Base-by-base conservation (phyloP, 805 yeast genomes). In the Ascoidea asiatica region DNA sequence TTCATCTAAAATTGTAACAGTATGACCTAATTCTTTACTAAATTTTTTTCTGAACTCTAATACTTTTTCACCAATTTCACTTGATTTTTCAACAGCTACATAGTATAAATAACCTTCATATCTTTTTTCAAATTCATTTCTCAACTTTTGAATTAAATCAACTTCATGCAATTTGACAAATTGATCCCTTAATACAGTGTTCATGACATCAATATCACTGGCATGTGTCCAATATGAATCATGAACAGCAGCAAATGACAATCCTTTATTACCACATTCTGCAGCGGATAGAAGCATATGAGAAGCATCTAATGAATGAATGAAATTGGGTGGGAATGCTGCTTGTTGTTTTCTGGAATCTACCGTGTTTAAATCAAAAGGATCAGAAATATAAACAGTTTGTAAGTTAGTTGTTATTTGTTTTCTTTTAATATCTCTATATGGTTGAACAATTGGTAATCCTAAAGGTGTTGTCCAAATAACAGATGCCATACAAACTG, bases 221-320 rank as follows among this genome's bases (percentile, higher is more conserved):
- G 98, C 97, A 59, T 92, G 97, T 0, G 97, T 88, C 98, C 98
- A 90, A 60, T 85, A 90, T 0, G 97, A 90, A 60, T 90, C 98
- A 62, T 90, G 98, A 20, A 90, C 98, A 0, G 97, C 79, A 0
- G 97, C 96, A 69, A 92, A 90, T 11, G 77, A 67, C 42, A 92
- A 62, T 0, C 75, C 77, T 1, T 58, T 57, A 38, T 78, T 70
- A 4, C 81, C 77, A 60, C 96, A 87, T 20, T 77, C 77, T 43
- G 76, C 68, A 0, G 97, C 95, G 6, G 95, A 82, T 67, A 89
- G 64, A 43, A 92, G 68, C 98, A 90, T 92, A 60, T 90, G 98
- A 0, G 96, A 81, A 1, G 97, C 97, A 69, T 90, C 98, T 46
- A 90, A 67, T 0, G 97, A 90, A 59, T 90, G 98, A 43, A 90